phyloP scores from a whole-genome alignment of 2,329 filamentous ascomycete genomes.

The Apiospora rasikravindrae region DNA sequence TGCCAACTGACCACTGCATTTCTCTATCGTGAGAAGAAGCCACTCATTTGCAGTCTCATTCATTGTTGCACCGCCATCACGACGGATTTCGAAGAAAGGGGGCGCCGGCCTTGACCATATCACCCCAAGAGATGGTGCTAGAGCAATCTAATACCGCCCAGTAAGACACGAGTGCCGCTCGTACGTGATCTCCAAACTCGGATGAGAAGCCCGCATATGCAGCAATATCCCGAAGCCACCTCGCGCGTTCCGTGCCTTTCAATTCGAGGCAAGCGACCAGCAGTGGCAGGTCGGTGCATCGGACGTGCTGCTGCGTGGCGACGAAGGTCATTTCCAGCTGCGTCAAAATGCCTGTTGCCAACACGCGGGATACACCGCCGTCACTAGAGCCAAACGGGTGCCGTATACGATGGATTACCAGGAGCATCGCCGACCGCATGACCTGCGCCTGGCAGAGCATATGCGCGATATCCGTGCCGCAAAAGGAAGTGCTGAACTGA shows the following conservation, averaged over 20 bases:
- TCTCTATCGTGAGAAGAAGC: background rate
- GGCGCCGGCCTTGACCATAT: background rate
- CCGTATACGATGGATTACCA: conserved; percentile 33
- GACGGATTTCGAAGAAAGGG: background rate
- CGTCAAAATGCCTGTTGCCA: conserved; percentile 31
- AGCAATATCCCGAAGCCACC: background rate
- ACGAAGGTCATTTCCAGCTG: conserved; percentile 31
- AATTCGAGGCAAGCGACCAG: conserved; percentile 35
- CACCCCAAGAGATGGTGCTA: background rate
- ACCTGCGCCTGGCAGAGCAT: conserved; percentile 38
- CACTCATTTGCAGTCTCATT: too few relatives aligned
- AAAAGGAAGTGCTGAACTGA: conserved; percentile 28
- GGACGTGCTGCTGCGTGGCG: conserved; percentile 27
- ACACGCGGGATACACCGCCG: conserved; percentile 23
- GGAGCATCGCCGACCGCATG: conserved; percentile 30
- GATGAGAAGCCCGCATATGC: background rate
- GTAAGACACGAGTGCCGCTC: background rate
- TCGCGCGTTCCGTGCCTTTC: background rate
- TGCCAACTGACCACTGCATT: too few relatives aligned
- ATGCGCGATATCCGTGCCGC: conserved; percentile 32
- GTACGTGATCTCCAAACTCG: background rate
- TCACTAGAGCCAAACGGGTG: conserved; percentile 27
- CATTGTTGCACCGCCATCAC: background rate
- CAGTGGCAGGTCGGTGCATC: conserved; percentile 31
- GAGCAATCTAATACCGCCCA: background rate